These are phyloP conservation scores for Carallia brachiata DNA, from an alignment of 345 rosid species.

Conservation along the genomic window DNA sequence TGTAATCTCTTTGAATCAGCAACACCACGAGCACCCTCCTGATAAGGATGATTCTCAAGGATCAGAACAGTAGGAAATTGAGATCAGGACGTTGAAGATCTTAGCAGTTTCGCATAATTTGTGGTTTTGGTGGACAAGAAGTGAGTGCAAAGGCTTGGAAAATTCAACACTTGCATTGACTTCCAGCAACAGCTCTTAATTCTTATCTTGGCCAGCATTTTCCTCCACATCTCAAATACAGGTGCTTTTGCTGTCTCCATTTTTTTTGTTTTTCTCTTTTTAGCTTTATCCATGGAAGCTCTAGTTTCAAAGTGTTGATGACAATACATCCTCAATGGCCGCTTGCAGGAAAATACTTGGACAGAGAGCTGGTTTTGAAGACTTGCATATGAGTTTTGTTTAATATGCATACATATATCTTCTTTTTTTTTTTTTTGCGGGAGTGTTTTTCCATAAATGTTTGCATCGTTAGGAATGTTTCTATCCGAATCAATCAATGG, in stretches of 20 bases:
- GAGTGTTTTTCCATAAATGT: background rate
- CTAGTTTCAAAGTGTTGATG: background rate
- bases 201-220: background rate
- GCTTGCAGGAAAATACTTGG: constrained; percentile 26
- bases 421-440: background rate
- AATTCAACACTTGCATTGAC: background rate
- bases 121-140: constrained; percentile 13
- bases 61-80: constrained; percentile 30
- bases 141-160: constrained; percentile 4
- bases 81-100: background rate
- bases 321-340: background rate
- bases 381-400: constrained; percentile 22
- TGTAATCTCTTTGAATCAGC: constrained; percentile 19
- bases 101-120: constrained; percentile 4
- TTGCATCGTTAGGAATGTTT: background rate
- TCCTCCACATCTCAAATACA: constrained; percentile 11
- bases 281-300: background rate
- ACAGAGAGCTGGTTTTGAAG: constrained; percentile 21
- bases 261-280: too few species aligned
- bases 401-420: background rate
- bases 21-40: constrained; percentile 15
- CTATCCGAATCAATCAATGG: background rate
- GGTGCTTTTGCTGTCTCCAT: constrained; percentile 7
- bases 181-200: background rate
- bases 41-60: constrained; percentile 25